These are phyloP conservation scores for Arthrobotrys iridis DNA, from an alignment of 2,329 filamentous ascomycete species.

Conservation along the genomic window DNA sequence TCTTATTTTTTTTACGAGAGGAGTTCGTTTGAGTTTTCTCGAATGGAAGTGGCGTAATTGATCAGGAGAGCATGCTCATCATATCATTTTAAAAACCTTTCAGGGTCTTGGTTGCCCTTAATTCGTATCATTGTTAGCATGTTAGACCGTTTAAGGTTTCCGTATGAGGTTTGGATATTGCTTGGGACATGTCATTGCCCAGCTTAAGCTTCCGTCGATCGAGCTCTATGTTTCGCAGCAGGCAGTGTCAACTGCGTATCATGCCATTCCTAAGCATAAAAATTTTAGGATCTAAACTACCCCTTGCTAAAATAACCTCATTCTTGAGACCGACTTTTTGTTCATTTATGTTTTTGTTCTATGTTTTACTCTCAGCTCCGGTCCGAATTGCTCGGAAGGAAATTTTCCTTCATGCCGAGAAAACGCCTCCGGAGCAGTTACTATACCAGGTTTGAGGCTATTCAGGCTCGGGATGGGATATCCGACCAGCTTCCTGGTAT, in stretches of 20 bases:
- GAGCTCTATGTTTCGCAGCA: not conserved
- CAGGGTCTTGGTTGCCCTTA: slow-evolving; percentile 31
- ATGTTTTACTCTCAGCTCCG: too few species aligned
- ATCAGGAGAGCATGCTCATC: slow-evolving; percentile 28
- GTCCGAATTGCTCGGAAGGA: slow-evolving; percentile 45
- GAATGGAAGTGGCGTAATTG: slow-evolving; percentile 23
- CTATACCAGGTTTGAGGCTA: not conserved
- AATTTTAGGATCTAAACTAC: not conserved
- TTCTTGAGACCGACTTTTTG: not conserved
- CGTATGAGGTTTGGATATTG: not conserved
- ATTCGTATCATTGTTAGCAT: too few species aligned
- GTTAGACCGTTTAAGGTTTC: not conserved
- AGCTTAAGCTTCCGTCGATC: slow-evolving; percentile 11
- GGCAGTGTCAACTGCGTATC: slow-evolving; percentile 12
- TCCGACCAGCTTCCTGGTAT: slow-evolving; percentile 13
- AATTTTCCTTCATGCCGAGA: slow-evolving; percentile 3
- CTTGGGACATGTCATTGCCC: slow-evolving; percentile 5
- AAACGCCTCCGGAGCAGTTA: not conserved
- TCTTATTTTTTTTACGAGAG: slow-evolving; percentile 23
- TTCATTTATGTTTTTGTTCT: not conserved
- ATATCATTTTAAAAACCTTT: too few species aligned
- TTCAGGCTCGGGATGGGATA: not conserved
- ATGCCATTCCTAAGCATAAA: slow-evolving; percentile 5
- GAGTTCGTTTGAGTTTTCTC: slow-evolving; percentile 34
- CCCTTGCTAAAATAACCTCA: not conserved